Evolutionary conservation across 176 grass and related monocot genomes (phyloP), one percentile per base, ranked within the genome.

Genomic region (Otatea glauca): DNA sequence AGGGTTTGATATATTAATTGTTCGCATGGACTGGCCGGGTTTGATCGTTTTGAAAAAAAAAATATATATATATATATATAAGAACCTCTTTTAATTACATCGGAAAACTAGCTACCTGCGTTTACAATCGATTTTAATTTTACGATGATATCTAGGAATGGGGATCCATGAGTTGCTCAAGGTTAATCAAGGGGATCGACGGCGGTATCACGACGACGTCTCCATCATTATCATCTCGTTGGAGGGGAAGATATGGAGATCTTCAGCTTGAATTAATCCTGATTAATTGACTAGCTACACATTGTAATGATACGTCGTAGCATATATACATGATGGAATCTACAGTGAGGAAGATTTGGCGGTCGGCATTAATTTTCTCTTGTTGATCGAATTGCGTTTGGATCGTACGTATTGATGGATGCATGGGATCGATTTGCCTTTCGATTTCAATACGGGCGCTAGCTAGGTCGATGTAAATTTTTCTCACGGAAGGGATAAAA

Each of bases 141-240:
- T 80, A 25, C 44, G 27, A 44, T 68, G 18, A 29, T 29, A 23
- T 45, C 44, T 61, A 98, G 96, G 91, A 9, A 91, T 95, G 88
- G 88, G 78, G 59, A 79, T 95, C 74, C 81, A 90, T 70, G 91
- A 95, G 78, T 86, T 98, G 78, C 85, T 98, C 1, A 86, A 90
- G 56, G 71, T 98, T 48, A 59, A 87, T 0, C 91, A 92, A 67
- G 96, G 96, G 34, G 93, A 90, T 18, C 80, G 93, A 0, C 87
- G 93, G 9, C 82, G 47, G 13, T 98, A 95, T 59, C 91, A 95
- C 35, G 96, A 95, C 17, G 93, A 95, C 47, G 88, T 98, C 68
- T 98, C 96, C 73, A 93, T 98, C 78, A 86, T 98, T 35, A 92
- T 98, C 65, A 76, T 98, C 80, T 94, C 96, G 3, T 14, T 98